phyloP scores from a whole-genome alignment of 495 filamentous ascomycete species.

The Paragyromitra xinjiangensis region DNA sequence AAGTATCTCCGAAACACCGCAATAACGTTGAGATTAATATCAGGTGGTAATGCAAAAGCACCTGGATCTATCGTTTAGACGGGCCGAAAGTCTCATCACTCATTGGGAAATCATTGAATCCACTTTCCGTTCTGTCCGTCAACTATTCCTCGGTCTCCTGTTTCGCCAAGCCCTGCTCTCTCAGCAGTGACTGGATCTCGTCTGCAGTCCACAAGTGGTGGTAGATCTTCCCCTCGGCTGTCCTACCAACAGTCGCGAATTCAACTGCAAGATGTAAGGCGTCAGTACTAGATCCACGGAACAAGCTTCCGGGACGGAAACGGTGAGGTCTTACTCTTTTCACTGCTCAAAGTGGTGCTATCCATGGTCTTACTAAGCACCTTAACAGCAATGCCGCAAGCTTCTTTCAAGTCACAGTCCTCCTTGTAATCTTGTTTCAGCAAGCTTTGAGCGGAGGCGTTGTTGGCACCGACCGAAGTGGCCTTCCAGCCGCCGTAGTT shows the following conservation, averaged over 20 bases:
- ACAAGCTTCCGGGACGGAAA: constrained; percentile 9
- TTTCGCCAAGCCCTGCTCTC: constrained; percentile 94
- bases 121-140: constrained; percentile 35
- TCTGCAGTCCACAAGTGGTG: constrained; percentile 97
- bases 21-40: constrained; percentile 8
- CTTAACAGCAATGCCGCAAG: constrained; percentile 97
- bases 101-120: constrained; percentile 34
- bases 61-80: constrained; percentile 15
- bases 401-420: constrained; percentile 93
- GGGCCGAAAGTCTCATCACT: constrained; percentile 36
- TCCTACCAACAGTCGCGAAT: constrained; percentile 97
- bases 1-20: background rate
- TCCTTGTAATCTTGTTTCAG: constrained; percentile 99
- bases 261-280: constrained; percentile 72
- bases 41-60: constrained; percentile 20
- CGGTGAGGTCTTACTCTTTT: constrained; percentile 77
- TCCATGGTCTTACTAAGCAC: constrained; percentile 99
- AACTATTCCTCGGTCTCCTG: constrained; percentile 76
- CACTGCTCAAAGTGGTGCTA: constrained; percentile 95
- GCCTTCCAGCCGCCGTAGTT: constrained; percentile 99
- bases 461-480: constrained; percentile 96
- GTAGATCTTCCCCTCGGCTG: constrained; percentile 92
- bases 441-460: constrained; percentile 95
- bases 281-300: constrained; percentile 41
- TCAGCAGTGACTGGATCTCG: constrained; percentile 92